phyloP scores from a whole-genome alignment of 352 stramenopile species.

The Lagenidium giganteum region DNA sequence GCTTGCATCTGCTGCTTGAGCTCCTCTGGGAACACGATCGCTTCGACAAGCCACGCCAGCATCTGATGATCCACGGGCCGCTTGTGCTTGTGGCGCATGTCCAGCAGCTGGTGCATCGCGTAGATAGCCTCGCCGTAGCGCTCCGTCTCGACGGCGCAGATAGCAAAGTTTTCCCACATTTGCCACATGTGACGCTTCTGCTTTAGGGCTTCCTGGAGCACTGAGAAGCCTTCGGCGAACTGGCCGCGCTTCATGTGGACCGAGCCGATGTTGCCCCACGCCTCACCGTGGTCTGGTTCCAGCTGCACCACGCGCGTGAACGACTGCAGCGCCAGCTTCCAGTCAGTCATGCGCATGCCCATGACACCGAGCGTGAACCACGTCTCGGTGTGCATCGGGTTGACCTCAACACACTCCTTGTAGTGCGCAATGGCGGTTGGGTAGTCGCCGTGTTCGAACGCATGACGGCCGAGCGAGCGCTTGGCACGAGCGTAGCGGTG shows the following conservation, averaged over 20 bases:
- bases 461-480: constrained; percentile 79
- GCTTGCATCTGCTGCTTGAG: constrained; percentile 33
- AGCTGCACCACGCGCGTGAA: constrained; percentile 92
- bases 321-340: constrained; percentile 75
- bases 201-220: constrained; percentile 78
- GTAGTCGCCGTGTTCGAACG: constrained; percentile 80
- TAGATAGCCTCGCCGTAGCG: constrained; percentile 72
- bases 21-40: constrained; percentile 50
- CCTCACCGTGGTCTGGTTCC: constrained; percentile 90
- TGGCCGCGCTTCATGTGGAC: constrained; percentile 80
- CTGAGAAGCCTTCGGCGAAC: constrained; percentile 65
- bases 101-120: constrained; percentile 64
- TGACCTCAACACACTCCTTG: constrained; percentile 73
- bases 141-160: constrained; percentile 62
- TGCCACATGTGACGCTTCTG: constrained; percentile 85
- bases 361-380: constrained; percentile 91
- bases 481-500: constrained; percentile 87
- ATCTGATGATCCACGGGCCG: constrained; percentile 53
- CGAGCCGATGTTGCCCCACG: constrained; percentile 92
- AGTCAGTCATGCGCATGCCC: constrained; percentile 81
- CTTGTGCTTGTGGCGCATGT: constrained; percentile 67
- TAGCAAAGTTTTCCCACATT: constrained; percentile 86
- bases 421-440: constrained; percentile 67
- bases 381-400: constrained; percentile 82
- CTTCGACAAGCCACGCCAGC: constrained; percentile 67